These are phyloP conservation scores for Streptanthus diversifolius DNA, from an alignment of 345 rosid genomes.

Conservation along the genomic window DNA sequence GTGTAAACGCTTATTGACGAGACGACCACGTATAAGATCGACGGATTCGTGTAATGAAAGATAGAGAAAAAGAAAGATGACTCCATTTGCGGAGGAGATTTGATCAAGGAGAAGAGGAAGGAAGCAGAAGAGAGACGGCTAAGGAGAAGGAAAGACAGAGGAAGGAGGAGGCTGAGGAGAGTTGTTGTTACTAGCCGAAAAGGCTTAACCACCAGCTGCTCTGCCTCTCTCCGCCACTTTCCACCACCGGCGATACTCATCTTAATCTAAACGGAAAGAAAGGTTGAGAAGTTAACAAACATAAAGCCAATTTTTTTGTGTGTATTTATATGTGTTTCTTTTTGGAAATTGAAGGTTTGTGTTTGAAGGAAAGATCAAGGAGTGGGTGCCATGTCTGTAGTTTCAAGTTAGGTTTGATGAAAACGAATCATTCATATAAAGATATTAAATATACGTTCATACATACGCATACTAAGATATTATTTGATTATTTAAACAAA, in stretches of 20 bases:
- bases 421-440: conserved; percentile 26
- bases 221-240: conserved; percentile 29
- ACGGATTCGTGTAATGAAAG: conserved; percentile 34
- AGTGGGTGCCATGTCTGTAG: conserved; percentile 64
- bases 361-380: conserved; percentile 35
- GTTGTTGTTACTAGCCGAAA: conserved; percentile 48
- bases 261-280: neutral
- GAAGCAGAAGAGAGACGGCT: conserved; percentile 52
- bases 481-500: conserved; percentile 15
- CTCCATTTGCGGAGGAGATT: conserved; percentile 15
- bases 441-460: neutral
- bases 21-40: conserved; percentile 42
- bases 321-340: neutral
- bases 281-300: conserved; percentile 9
- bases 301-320: neutral
- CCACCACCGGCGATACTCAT: conserved; percentile 1
- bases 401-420: conserved; percentile 37
- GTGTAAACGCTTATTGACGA: conserved; percentile 47
- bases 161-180: conserved; percentile 62
- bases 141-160: conserved; percentile 67
- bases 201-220: conserved; percentile 30
- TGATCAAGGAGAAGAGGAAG: conserved; percentile 29
- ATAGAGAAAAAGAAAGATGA: conserved; percentile 28
- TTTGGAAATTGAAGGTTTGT: neutral
- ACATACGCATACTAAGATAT: conserved; percentile 19